Evolutionary conservation across 495 filamentous ascomycete species (phyloP).

Genomic region (Aspergillus incahuasiensis): DNA sequence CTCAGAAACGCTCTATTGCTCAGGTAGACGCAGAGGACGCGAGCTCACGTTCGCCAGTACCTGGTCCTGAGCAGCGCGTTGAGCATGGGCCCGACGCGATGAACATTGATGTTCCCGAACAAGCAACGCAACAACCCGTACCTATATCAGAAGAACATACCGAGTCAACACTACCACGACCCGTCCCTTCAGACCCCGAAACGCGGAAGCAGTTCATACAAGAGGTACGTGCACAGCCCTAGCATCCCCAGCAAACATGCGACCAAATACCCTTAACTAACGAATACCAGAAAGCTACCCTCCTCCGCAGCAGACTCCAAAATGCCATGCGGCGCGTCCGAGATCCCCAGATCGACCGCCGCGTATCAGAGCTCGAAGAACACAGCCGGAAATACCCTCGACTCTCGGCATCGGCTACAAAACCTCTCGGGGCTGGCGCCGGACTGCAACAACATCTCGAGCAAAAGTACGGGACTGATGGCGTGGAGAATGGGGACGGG

Average conservation of each 20-base stretch:
- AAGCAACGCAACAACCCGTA: not conserved
- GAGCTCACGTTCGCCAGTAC: not conserved
- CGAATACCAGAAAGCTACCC: slow-evolving; percentile 35
- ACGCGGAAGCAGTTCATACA: slow-evolving; percentile 43
- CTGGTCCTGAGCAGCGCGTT: slow-evolving; percentile 5
- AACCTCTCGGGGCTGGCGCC: not conserved
- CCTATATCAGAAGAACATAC: slow-evolving; percentile 18
- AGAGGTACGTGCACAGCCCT: slow-evolving; percentile 26
- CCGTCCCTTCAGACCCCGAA: slow-evolving; percentile 32
- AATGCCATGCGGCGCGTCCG: slow-evolving; percentile 41
- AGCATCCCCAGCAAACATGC: not conserved
- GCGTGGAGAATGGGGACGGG: not conserved
- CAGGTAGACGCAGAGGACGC: slow-evolving; percentile 34
- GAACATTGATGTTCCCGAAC: not conserved
- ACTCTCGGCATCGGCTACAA: slow-evolving; percentile 17
- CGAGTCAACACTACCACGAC: slow-evolving; percentile 12
- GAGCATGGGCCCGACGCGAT: slow-evolving; percentile 3
- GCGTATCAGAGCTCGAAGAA: slow-evolving; percentile 42
- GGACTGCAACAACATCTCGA: slow-evolving; percentile 14
- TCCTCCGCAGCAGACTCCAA: slow-evolving; percentile 41
- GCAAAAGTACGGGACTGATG: slow-evolving; percentile 9
- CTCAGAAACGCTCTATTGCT: slow-evolving; percentile 41
- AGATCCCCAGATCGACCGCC: slow-evolving; percentile 41
- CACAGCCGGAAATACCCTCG: slow-evolving; percentile 40
- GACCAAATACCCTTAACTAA: not conserved